Evolutionary conservation across 306 rosid species (phyloP).

Genomic region (Trifolium fragiferum): DNA sequence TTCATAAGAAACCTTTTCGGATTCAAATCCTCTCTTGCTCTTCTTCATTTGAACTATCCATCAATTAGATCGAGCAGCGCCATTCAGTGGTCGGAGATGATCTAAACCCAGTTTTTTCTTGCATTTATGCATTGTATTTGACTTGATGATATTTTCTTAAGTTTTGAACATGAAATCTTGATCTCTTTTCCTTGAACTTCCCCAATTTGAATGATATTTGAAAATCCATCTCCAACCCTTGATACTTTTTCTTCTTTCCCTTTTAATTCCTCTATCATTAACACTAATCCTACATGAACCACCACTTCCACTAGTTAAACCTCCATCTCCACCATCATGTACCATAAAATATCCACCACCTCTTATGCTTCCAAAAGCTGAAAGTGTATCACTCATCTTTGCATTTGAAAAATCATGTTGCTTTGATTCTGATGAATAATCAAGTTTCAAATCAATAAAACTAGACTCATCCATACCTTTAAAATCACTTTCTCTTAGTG

Average conservation of each 20-base stretch:
- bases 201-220: slow-evolving; percentile 70
- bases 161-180: slow-evolving; percentile 66
- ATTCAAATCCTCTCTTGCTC: no score
- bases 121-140: background rate
- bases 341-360: slow-evolving; percentile 51
- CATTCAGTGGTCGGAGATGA: no score
- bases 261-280: slow-evolving; percentile 74
- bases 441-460: slow-evolving; percentile 90
- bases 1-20: slow-evolving; percentile 31
- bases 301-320: slow-evolving; percentile 42
- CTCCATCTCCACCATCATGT: slow-evolving; percentile 42
- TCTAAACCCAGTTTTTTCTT: no score
- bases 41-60: no score
- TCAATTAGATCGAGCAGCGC: no score
- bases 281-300: slow-evolving; percentile 91
- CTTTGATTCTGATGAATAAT: slow-evolving; percentile 68
- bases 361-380: slow-evolving; percentile 72
- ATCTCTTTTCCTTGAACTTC: slow-evolving; percentile 64
- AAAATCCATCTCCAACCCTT: slow-evolving; percentile 96
- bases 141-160: slow-evolving; percentile 21
- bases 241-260: slow-evolving; percentile 72
- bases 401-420: background rate
- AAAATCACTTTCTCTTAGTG: slow-evolving; percentile 88
- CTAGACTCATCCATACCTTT: slow-evolving; percentile 87
- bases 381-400: slow-evolving; percentile 41